phyloP scores from a whole-genome alignment of 768 basidiomycete genomes.

The Phanerochaete carnosa region DNA sequence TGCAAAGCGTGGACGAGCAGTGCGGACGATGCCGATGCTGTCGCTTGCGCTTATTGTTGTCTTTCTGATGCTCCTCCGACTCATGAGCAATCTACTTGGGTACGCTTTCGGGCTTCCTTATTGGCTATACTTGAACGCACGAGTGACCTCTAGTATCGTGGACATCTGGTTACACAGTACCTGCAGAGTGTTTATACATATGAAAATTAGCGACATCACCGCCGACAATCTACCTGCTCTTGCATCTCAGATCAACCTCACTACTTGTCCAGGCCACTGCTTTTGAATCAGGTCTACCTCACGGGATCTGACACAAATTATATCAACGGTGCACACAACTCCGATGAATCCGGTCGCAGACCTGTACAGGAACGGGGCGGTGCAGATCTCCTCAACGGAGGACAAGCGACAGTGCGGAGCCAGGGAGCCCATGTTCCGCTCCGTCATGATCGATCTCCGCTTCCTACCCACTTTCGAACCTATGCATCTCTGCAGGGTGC shows the following conservation, averaged over 20 bases:
- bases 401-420: neutral
- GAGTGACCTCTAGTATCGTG: neutral
- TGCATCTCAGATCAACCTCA: neutral
- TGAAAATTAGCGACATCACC: neutral
- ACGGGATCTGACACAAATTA: neutral
- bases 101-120: neutral
- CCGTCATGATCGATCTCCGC: neutral
- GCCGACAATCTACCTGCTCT: neutral
- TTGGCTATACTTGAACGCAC: neutral
- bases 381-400: neutral
- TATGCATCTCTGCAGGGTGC: too few species aligned
- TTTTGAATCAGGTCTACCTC: neutral
- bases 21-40: neutral
- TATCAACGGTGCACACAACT: neutral
- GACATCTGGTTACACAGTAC: neutral
- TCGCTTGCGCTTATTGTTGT: neutral
- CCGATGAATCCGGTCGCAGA: neutral
- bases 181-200: neutral
- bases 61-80: neutral
- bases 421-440: neutral
- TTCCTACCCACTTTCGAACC: too few species aligned
- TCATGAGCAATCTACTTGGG: neutral
- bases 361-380: neutral
- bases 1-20: neutral
- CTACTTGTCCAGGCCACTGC: neutral